Conservation (phyloP, 768 basidiomycete genomes). For the Tylopilus subfusipes region DNA sequence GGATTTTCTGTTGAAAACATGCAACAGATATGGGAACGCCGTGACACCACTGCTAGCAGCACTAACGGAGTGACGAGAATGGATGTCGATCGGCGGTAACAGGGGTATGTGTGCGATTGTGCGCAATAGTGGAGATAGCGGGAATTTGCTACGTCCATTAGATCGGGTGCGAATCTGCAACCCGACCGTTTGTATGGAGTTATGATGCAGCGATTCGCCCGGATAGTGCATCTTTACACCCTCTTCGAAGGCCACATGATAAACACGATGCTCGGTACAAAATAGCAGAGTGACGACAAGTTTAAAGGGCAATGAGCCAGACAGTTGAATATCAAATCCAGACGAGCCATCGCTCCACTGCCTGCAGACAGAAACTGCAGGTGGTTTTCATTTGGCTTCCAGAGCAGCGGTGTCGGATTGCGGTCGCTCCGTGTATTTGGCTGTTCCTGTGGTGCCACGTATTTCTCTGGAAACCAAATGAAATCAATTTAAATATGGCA, state of each 20-base stretch:
- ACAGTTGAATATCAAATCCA: neutral
- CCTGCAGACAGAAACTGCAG: neutral
- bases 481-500: conserved; percentile 1
- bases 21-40: conserved; percentile 61
- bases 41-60: conserved; percentile 26
- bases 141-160: conserved; percentile 22
- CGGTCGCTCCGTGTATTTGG: conserved; percentile 1
- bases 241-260: conserved; percentile 10
- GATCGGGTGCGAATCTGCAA: conserved; percentile 11
- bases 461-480: conserved; percentile 11
- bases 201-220: conserved; percentile 7
- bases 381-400: conserved; percentile 9
- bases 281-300: neutral
- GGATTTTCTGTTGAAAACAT: conserved; percentile 10
- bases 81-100: conserved; percentile 32
- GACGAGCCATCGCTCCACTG: neutral
- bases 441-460: neutral
- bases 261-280: neutral
- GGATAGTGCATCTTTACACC: conserved; percentile 16
- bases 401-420: conserved; percentile 3
- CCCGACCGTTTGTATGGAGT: conserved; percentile 1
- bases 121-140: conserved; percentile 29
- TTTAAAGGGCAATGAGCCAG: neutral
- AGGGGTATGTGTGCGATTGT: conserved; percentile 1
- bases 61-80: conserved; percentile 23